These are phyloP conservation scores for Syncephalastrum monosporum DNA, from an alignment of 371 early-diverging fungal genomes.

Conservation along the genomic window DNA sequence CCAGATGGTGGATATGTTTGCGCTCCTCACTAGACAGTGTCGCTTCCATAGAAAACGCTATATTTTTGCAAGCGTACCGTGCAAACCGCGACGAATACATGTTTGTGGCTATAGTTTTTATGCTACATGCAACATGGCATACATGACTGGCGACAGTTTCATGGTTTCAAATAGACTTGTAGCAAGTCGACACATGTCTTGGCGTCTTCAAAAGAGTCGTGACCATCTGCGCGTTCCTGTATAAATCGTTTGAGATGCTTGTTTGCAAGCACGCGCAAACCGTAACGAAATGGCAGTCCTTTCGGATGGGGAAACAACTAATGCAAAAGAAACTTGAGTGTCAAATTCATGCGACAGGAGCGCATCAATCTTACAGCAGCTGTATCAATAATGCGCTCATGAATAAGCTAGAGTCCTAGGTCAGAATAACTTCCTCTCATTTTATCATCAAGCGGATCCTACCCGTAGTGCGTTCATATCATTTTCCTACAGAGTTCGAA, in stretches of 20 bases:
- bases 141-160: too few species aligned
- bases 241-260: constrained; percentile 41
- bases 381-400: constrained; percentile 43
- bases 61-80: too few species aligned
- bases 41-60: too few species aligned
- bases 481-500: constrained; percentile 26
- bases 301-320: constrained; percentile 47
- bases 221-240: constrained; percentile 54
- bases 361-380: constrained; percentile 29
- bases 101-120: too few species aligned
- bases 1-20: too few species aligned
- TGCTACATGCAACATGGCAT: too few species aligned
- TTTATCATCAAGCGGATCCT: background rate
- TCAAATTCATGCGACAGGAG: background rate
- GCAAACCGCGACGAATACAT: too few species aligned
- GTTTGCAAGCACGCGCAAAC: constrained; percentile 32
- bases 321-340: background rate
- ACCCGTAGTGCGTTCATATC: constrained; percentile 49
- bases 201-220: constrained; percentile 62
- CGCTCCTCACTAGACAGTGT: too few species aligned
- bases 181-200: constrained; percentile 53
- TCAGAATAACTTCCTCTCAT: background rate
- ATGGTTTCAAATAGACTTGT: too few species aligned
- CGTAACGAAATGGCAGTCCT: constrained; percentile 44
- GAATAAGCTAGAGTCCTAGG: constrained; percentile 19